Evolutionary conservation across 2,329 filamentous ascomycete genomes (phyloP).

Genomic region (Metarhizium humberi): DNA sequence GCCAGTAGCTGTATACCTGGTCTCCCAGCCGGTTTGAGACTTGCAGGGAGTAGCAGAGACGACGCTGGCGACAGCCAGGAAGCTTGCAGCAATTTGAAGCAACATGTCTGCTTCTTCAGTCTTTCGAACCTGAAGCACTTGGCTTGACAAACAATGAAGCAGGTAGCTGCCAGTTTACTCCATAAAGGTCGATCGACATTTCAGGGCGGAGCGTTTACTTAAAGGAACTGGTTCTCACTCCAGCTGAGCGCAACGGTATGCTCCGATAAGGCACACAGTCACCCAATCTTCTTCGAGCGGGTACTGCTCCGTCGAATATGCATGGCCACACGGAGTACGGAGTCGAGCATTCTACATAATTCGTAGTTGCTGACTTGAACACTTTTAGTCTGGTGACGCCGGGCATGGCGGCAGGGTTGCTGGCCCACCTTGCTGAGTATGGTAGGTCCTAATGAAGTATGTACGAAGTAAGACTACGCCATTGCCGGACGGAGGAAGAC

Average conservation of each 20-base stretch:
- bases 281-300: neutral
- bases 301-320: neutral
- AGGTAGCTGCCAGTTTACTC: neutral
- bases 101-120: conserved; percentile 8
- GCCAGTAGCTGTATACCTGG: conserved; percentile 41
- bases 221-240: neutral
- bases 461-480: too few relatives aligned
- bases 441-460: too few relatives aligned
- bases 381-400: too few relatives aligned
- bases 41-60: conserved; percentile 13
- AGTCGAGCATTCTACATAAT: too few relatives aligned
- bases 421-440: too few relatives aligned
- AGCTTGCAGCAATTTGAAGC: conserved; percentile 8
- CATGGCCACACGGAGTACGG: too few relatives aligned
- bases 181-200: neutral
- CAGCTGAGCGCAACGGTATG: too few relatives aligned
- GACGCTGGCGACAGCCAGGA: conserved; percentile 17
- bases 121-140: neutral
- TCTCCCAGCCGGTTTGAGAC: conserved; percentile 22
- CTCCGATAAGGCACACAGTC: too few relatives aligned
- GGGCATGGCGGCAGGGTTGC: too few relatives aligned
- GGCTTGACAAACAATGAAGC: neutral
- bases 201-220: neutral
- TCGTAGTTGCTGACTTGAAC: too few relatives aligned
- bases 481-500: too few relatives aligned